These are phyloP conservation scores for Boletus huronensis DNA, from an alignment of 768 basidiomycete species.

Conservation along the genomic window DNA sequence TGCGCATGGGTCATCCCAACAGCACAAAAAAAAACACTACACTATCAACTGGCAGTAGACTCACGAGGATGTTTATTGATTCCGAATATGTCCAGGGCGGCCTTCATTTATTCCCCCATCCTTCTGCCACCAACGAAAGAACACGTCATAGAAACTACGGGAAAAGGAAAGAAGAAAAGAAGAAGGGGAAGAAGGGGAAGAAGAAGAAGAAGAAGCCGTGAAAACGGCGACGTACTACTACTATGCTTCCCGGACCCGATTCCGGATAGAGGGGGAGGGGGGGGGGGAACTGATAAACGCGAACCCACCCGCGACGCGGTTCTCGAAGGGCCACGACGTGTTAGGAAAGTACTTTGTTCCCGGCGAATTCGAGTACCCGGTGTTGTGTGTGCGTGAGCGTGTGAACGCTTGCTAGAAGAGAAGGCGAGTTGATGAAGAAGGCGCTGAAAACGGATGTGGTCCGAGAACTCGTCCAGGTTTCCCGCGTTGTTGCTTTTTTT, in stretches of 20 bases:
- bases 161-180: background rate
- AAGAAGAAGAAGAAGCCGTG: background rate
- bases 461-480: background rate
- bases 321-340: background rate
- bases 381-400: background rate
- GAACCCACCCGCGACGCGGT: background rate
- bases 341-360: background rate
- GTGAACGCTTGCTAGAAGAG: background rate
- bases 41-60: too few relatives aligned
- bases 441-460: background rate
- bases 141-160: background rate
- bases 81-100: background rate
- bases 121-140: background rate
- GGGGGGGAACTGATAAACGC: background rate
- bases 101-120: background rate
- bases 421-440: background rate
- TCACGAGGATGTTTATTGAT: background rate
- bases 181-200: background rate
- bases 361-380: background rate
- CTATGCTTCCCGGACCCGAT: background rate
- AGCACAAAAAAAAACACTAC: too few relatives aligned
- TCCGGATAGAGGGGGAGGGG: background rate
- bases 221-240: background rate
- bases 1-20: background rate
- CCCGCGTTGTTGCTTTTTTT: background rate